Conservation (phyloP, 305 asterid species). For the Andrographis paniculata region DNA sequence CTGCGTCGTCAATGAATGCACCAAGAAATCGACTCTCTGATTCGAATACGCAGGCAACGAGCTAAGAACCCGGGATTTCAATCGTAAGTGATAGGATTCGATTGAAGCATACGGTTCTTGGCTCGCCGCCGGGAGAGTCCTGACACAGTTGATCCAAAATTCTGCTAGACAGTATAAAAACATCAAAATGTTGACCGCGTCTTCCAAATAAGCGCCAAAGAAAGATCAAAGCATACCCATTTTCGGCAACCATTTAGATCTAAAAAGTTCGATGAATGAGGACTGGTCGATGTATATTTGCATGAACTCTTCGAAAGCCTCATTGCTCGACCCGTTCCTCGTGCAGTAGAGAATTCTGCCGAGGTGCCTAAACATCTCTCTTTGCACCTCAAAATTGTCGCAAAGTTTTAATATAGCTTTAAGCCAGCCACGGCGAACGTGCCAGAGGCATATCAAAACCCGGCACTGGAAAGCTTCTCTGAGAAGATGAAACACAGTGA, state of each 20-base stretch:
- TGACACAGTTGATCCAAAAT: slow-evolving; percentile 31
- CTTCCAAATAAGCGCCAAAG: not conserved
- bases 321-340: slow-evolving; percentile 26
- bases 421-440: slow-evolving; percentile 42
- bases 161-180: slow-evolving; percentile 26
- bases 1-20: slow-evolving; percentile 37
- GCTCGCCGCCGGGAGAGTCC: slow-evolving; percentile 33
- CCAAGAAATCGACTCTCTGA: slow-evolving; percentile 36
- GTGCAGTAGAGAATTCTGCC: slow-evolving; percentile 44
- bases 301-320: slow-evolving; percentile 35
- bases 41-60: slow-evolving; percentile 18
- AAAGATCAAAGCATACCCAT: slow-evolving; percentile 24
- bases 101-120: slow-evolving; percentile 32
- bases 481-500: slow-evolving; percentile 11
- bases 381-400: slow-evolving; percentile 35
- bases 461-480: slow-evolving; percentile 43
- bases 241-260: slow-evolving; percentile 30
- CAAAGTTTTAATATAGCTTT: slow-evolving; percentile 37
- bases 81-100: slow-evolving; percentile 32
- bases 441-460: slow-evolving; percentile 38
- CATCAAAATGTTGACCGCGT: slow-evolving; percentile 6
- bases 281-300: slow-evolving; percentile 40
- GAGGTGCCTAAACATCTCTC: slow-evolving; percentile 45
- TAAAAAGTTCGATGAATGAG: slow-evolving; percentile 33
- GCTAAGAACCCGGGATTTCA: slow-evolving; percentile 25